Evolutionary conservation across 2,329 filamentous ascomycete species (phyloP).

Genomic region (Cercospora sojina): DNA sequence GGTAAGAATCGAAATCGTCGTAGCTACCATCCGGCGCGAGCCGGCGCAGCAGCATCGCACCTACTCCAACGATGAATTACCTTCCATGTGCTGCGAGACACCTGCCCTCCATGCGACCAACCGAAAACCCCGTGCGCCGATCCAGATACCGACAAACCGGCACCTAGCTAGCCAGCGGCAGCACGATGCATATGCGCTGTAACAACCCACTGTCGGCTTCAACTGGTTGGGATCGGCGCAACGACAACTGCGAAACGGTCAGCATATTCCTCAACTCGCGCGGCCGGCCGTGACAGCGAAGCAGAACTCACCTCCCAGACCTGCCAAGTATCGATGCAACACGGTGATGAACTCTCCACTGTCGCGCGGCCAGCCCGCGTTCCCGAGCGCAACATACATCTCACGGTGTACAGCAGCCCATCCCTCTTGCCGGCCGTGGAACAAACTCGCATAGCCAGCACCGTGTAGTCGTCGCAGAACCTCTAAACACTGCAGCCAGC

Average conservation of each 20-base stretch:
- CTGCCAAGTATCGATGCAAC: conserved; percentile 6
- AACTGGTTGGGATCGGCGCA: not conserved
- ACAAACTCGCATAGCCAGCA: not conserved
- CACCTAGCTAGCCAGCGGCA: not conserved
- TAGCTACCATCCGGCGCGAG: not conserved
- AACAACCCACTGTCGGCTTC: not conserved
- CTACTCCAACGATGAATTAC: not conserved
- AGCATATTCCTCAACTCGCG: not conserved
- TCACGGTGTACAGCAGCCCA: not conserved
- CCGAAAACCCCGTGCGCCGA: not conserved
- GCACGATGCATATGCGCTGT: not conserved
- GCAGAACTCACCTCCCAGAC: conserved; percentile 10
- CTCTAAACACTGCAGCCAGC: conserved; percentile 21
- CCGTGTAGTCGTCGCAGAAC: conserved; percentile 11
- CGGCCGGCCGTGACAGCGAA: not conserved
- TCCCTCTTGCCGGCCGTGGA: not conserved
- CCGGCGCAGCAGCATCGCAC: not conserved
- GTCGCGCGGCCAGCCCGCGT: not conserved
- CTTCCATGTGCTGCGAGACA: not conserved
- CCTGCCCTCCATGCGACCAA: not conserved
- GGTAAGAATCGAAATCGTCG: not conserved
- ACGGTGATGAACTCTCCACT: conserved; percentile 1
- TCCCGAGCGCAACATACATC: not conserved
- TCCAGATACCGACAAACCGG: not conserved
- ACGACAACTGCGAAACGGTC: not conserved